Conservation (phyloP, 106 monocot species). For the Hemerocallis citrina region DNA sequence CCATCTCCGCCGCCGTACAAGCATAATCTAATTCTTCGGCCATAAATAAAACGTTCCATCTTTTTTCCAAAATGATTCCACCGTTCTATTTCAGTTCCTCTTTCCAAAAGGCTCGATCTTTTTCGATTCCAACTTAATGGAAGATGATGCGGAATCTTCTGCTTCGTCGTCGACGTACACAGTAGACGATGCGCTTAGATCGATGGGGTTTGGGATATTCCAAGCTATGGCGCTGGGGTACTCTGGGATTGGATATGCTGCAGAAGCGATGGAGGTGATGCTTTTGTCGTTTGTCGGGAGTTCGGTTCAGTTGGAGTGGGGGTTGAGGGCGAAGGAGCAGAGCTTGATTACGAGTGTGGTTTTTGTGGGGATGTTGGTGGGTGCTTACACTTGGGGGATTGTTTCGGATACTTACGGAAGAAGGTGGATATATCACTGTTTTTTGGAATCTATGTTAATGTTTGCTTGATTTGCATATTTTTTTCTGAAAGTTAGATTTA, state of each 20-base stretch:
- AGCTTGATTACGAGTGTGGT: slow-evolving; percentile 65
- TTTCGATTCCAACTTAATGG: no score
- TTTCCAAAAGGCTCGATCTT: no score
- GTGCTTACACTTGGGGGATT: slow-evolving; percentile 61
- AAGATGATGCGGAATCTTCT: no score
- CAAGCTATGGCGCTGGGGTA: slow-evolving; percentile 56
- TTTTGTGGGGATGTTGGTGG: slow-evolving; percentile 58
- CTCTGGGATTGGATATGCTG: slow-evolving; percentile 52
- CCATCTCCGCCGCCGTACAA: no score
- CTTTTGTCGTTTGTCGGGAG: slow-evolving; percentile 70
- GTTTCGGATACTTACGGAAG: slow-evolving; percentile 60
- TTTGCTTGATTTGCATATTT: no score
- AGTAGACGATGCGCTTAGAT: slow-evolving; percentile 47
- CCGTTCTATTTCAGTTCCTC: no score
- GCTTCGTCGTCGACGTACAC: slow-evolving; percentile 22
- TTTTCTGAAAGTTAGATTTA: no score
- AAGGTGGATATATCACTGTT: slow-evolving; percentile 17
- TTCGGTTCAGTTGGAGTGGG: slow-evolving; percentile 45
- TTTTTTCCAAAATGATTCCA: no score
- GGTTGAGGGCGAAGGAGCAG: slow-evolving; percentile 32
- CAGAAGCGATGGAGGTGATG: slow-evolving; percentile 87
- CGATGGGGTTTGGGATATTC: slow-evolving; percentile 58
- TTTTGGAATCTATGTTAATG: not conserved
- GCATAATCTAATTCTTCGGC: no score
- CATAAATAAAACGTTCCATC: no score